Conservation (phyloP, 2,329 filamentous ascomycete species). For the Cordyceps farinosa region DNA sequence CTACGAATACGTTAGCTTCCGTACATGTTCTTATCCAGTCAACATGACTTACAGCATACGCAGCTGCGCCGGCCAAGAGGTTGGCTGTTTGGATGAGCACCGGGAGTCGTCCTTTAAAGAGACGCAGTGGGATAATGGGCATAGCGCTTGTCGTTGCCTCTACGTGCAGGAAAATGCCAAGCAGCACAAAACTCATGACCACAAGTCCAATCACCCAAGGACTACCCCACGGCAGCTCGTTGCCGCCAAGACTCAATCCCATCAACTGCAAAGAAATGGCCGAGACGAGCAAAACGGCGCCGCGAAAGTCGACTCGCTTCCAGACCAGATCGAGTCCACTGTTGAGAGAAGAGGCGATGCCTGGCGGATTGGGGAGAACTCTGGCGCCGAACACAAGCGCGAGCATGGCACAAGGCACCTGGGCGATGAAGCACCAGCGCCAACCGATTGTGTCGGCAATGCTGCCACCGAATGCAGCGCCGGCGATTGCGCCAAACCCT, state of each 20-base stretch:
- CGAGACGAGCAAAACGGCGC: conserved; percentile 53
- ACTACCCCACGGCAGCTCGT: conserved; percentile 50
- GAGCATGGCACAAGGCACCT: conserved; percentile 56
- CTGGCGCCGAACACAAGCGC: conserved; percentile 52
- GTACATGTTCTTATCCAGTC: too few relatives aligned
- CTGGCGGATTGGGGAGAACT: conserved; percentile 47
- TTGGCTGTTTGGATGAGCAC: conserved; percentile 56
- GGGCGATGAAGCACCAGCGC: conserved; percentile 63
- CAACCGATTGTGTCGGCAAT: conserved; percentile 64
- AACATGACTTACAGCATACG: conserved; percentile 53
- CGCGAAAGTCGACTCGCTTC: conserved; percentile 55
- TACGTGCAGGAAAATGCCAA: conserved; percentile 43
- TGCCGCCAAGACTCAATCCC: conserved; percentile 54
- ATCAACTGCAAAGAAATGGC: conserved; percentile 57
- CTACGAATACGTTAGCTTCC: conserved; percentile 26
- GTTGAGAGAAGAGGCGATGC: conserved; percentile 27
- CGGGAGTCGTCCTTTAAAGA: conserved; percentile 54
- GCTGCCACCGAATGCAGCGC: conserved; percentile 61
- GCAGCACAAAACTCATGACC: conserved; percentile 39
- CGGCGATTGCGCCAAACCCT: conserved; percentile 59
- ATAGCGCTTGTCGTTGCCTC: conserved; percentile 49
- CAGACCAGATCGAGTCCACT: conserved; percentile 40
- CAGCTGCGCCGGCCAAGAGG: conserved; percentile 56
- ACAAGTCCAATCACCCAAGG: conserved; percentile 45
- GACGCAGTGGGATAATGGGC: conserved; percentile 52